phyloP scores from a whole-genome alignment of 1,139 yeast species.

The Pichia terricola region DNA sequence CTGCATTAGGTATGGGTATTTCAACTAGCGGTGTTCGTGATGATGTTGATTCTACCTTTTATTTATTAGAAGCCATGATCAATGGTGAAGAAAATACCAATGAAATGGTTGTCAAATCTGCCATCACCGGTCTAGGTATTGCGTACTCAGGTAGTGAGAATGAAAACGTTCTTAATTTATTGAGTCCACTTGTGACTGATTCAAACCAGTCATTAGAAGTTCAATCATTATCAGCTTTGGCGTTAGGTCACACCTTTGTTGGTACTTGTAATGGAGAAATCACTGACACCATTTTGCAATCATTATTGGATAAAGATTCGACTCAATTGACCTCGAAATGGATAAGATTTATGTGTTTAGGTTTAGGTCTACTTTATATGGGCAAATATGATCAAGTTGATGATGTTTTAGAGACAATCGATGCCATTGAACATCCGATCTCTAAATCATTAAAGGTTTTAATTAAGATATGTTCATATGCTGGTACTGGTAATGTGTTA shows the following conservation, averaged over 20 bases:
- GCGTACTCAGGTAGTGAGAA: constrained; percentile 94
- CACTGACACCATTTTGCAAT: constrained; percentile 82
- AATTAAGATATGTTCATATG: constrained; percentile 89
- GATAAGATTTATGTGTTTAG: constrained; percentile 84
- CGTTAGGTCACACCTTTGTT: constrained; percentile 89
- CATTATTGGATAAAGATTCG: constrained; percentile 77
- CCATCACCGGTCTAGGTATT: constrained; percentile 85
- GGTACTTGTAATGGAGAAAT: constrained; percentile 95
- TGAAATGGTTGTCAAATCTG: constrained; percentile 57
- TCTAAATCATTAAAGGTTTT: constrained; percentile 82
- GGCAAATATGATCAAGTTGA: constrained; percentile 94
- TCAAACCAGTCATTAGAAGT: constrained; percentile 66
- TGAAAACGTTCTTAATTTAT: constrained; percentile 67
- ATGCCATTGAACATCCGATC: constrained; percentile 93
- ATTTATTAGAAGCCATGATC: constrained; percentile 77
- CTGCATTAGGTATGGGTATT: constrained; percentile 89
- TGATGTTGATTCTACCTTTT: constrained; percentile 88
- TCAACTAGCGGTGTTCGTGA: constrained; percentile 93
- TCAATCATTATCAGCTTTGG: constrained; percentile 78
- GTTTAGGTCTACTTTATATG: constrained; percentile 84
- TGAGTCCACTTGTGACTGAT: constrained; percentile 85
- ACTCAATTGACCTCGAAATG: constrained; percentile 74
- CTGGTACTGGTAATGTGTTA: constrained; percentile 96
- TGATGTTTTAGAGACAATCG: constrained; percentile 88
- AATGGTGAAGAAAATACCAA: constrained; percentile 28